Conservation (phyloP, 306 rosid species). For the Luffa acutangula region DNA sequence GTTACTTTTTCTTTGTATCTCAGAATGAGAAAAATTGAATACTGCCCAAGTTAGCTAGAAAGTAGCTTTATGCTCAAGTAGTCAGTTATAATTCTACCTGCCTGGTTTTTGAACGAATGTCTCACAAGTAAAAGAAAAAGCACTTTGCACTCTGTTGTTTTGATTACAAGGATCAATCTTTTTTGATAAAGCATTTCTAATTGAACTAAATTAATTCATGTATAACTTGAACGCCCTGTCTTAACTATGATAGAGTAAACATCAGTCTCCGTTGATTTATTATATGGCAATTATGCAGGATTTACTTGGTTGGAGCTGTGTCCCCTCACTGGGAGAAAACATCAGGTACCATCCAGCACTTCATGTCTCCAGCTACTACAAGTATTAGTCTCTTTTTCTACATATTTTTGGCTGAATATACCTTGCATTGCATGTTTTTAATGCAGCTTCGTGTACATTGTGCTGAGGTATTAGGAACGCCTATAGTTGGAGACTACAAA, state of each 20-base stretch:
- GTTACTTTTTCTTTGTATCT: neutral
- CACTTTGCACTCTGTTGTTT: neutral
- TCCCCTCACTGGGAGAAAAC: conserved; percentile 91
- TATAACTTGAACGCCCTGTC: neutral
- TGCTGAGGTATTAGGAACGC: conserved; percentile 84
- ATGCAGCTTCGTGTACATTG: conserved; percentile 90
- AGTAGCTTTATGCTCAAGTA: neutral
- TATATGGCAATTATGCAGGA: conserved; percentile 42
- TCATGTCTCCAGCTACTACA: neutral
- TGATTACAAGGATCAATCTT: neutral
- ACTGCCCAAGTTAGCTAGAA: neutral
- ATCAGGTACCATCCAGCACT: conserved; percentile 47
- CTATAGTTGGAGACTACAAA: conserved; percentile 90
- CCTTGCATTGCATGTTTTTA: neutral
- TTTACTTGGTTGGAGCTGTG: conserved; percentile 83
- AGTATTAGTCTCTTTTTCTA: neutral
- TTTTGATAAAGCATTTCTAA: neutral
- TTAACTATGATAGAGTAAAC: neutral
- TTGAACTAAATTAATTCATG: neutral
- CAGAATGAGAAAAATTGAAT: neutral
- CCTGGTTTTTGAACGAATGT: neutral
- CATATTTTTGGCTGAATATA: neutral
- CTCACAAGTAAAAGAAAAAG: neutral
- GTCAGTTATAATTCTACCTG: no score
- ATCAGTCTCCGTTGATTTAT: neutral